Conservation (phyloP, 495 filamentous ascomycete species). For the Echria macrotheca region DNA sequence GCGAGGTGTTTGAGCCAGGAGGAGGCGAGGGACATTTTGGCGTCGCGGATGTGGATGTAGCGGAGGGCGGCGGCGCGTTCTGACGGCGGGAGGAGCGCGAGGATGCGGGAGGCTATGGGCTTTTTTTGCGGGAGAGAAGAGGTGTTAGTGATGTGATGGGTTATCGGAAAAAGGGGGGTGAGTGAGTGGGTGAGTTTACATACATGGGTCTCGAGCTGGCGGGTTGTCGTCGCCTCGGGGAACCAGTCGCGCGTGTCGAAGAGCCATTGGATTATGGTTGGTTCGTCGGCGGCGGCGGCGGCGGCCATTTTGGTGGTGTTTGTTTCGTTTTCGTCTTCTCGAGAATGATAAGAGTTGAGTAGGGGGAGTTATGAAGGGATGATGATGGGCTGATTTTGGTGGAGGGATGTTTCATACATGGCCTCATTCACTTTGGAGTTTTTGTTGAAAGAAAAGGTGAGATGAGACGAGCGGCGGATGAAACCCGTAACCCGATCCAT, state of each 20-base stretch:
- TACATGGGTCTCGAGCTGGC: conserved; percentile 37
- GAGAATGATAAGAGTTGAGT: too few relatives aligned
- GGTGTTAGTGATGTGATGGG: neutral
- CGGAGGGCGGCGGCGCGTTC: conserved; percentile 47
- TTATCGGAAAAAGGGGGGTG: neutral
- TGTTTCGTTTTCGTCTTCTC: neutral
- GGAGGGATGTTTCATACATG: too few relatives aligned
- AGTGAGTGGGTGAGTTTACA: too few relatives aligned
- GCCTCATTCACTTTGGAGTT: too few relatives aligned
- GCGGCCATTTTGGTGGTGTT: conserved; percentile 9
- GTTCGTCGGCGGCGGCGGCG: conserved; percentile 1
- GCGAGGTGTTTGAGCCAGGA: conserved; percentile 74
- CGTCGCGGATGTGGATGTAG: conserved; percentile 59
- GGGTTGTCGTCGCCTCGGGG: conserved; percentile 35
- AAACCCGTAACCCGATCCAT: too few relatives aligned
- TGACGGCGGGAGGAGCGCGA: conserved; percentile 49
- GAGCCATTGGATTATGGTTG: conserved; percentile 38
- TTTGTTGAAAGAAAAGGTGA: too few relatives aligned
- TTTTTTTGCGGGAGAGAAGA: too few relatives aligned
- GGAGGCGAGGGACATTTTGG: conserved; percentile 66
- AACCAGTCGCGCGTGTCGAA: conserved; percentile 43
- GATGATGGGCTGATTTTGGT: neutral
- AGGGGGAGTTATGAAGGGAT: neutral
- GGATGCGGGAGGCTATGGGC: conserved; percentile 48
- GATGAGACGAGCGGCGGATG: too few relatives aligned